phyloP scores from a whole-genome alignment of 352 stramenopile genomes.

The Pythium plurisporium region DNA sequence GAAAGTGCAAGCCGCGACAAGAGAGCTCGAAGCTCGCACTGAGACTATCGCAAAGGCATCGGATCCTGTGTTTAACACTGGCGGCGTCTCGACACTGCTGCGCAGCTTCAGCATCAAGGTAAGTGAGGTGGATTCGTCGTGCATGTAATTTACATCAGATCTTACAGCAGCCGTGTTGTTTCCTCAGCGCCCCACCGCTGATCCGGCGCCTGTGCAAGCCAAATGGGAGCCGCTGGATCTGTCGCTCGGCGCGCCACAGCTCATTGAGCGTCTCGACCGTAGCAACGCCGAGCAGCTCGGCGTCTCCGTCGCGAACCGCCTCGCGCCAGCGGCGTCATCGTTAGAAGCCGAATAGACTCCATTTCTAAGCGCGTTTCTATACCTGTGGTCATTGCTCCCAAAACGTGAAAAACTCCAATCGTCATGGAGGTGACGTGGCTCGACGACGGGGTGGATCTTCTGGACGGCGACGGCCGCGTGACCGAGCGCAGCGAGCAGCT shows the following conservation, averaged over 20 bases:
- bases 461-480: constrained; percentile 33
- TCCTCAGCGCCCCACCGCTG: constrained; percentile 28
- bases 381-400: background rate
- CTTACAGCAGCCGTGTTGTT: too few relatives aligned
- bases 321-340: background rate
- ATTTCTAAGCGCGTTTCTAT: constrained; percentile 13
- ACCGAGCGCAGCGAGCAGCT: constrained; percentile 29
- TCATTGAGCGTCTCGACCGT: constrained; percentile 50
- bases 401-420: background rate
- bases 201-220: constrained; percentile 15
- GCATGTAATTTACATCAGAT: too few relatives aligned
- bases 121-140: background rate
- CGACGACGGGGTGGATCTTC: constrained; percentile 26
- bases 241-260: constrained; percentile 44
- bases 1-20: constrained; percentile 49
- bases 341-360: constrained; percentile 16
- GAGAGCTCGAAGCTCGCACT: constrained; percentile 59
- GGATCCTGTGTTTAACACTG: constrained; percentile 55
- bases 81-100: constrained; percentile 50
- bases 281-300: constrained; percentile 51
- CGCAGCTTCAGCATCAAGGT: constrained; percentile 73
- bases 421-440: constrained; percentile 48
- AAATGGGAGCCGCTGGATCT: constrained; percentile 68
- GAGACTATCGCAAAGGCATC: constrained; percentile 49
- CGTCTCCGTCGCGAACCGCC: constrained; percentile 43